Percentiles rank a stretch among this genome's conserved stretches.
Evolutionary conservation across 768 basidiomycete species (phyloP).

Genomic region (Tephrocybe sp.): DNA sequence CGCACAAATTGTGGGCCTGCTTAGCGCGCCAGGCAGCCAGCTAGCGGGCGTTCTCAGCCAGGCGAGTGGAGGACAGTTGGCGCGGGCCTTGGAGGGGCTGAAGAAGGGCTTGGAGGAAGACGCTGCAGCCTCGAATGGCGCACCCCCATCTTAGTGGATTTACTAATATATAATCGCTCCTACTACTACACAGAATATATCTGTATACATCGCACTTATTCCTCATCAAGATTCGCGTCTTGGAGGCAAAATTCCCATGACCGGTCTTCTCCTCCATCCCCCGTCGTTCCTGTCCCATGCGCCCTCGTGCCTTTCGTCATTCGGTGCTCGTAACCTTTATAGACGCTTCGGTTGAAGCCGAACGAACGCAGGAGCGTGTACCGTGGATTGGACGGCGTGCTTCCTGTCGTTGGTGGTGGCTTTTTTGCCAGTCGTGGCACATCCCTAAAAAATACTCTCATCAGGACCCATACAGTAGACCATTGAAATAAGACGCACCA

Average conservation of each 20-base stretch:
- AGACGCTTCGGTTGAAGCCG: slow-evolving; percentile 63
- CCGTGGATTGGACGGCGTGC: slow-evolving; percentile 55
- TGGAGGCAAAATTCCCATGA: slow-evolving; percentile 85
- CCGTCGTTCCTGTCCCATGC: slow-evolving; percentile 63
- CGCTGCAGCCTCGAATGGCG: slow-evolving; percentile 11
- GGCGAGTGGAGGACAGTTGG: slow-evolving; percentile 66
- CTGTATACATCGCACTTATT: neutral
- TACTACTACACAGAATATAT: neutral
- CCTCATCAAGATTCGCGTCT: slow-evolving; percentile 16
- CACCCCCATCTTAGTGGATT: slow-evolving; percentile 14
- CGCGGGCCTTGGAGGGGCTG: slow-evolving; percentile 74
- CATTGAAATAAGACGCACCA: slow-evolving; percentile 53
- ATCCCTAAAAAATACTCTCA: slow-evolving; percentile 52
- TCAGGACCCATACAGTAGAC: neutral
- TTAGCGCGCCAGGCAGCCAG: slow-evolving; percentile 74
- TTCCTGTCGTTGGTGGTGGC: slow-evolving; percentile 54
- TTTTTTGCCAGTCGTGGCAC: slow-evolving; percentile 73
- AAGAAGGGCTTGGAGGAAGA: slow-evolving; percentile 43
- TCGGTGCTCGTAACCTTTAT: slow-evolving; percentile 90
- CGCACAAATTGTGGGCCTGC: slow-evolving; percentile 82
- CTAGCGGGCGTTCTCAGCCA: slow-evolving; percentile 69
- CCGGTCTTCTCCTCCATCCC: slow-evolving; percentile 74
- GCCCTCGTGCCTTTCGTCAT: slow-evolving; percentile 89
- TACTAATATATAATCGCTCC: slow-evolving; percentile 4
- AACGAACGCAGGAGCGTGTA: slow-evolving; percentile 81